Evolutionary conservation across 1,139 yeast genomes (phyloP), one percentile per base, ranked within the genome.

Genomic region (Magnusiomyces fungicola): DNA sequence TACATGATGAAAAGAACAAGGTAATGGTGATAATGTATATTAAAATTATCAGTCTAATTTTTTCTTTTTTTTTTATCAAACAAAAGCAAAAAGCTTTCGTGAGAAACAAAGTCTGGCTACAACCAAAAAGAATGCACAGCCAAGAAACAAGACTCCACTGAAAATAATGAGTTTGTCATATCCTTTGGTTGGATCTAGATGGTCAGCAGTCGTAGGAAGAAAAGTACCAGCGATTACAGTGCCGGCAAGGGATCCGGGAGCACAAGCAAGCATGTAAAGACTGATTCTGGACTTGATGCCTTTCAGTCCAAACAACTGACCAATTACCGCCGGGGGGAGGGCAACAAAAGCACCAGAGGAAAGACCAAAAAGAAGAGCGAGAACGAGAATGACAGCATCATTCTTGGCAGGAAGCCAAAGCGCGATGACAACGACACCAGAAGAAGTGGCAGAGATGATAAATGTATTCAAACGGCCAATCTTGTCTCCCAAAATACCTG

Each of bases 181-280:
- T 2, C 57, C 60, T 5, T 43, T 43, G 7, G 55, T 49, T 6
- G 53, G 57, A 41, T 49, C 39, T n/a, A n/a, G n/a, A n/a, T n/a
- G n/a, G 10, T 55, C 55, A 19, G 40, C 43, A 5, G 43, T 45
- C 18, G 51, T 45, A 4, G 58, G 59, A 18, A 62, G 40, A 38
- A 76, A 70, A 9, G 74, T 73, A 40, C 80, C 78, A 2, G 74
- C 71, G 42, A 76, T 66, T 32, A 79, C 78, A 51, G 76, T 66
- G 3, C 76, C 71, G 1, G 72, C 69, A 46, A 81, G 63, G 12
- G 78, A 70, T 34, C 76, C 76, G 53, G 81, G 75, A 1, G 55
- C 55, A 1, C 81, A 72, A 48, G 80, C 74, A 34, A 78, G 67
- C 55, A 78, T 77, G 57, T 79, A 76, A 61, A 79, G 69, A 0